Evolutionary conservation across 345 rosid genomes (phyloP).

Genomic region (Salix koriyanagi): DNA sequence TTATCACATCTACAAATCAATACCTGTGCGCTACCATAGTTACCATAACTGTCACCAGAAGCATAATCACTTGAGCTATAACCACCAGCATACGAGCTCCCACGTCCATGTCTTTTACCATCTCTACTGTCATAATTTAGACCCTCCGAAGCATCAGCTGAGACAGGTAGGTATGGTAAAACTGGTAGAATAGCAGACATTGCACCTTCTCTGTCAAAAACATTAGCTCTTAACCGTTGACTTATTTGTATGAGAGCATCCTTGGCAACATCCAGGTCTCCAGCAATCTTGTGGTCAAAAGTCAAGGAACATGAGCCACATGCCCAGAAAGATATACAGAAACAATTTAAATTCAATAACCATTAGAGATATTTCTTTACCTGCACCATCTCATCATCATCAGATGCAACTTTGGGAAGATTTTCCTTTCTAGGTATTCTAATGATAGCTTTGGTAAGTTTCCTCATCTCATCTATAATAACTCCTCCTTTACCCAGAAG

Average conservation of each 20-base stretch:
- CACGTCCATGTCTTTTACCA: constrained; percentile 67
- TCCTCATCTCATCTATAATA: constrained; percentile 88
- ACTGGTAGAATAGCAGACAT: constrained; percentile 75
- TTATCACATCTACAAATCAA: not conserved
- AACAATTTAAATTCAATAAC: not conserved
- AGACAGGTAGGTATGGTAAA: constrained; percentile 77
- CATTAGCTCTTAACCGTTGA: constrained; percentile 75
- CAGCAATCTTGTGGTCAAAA: constrained; percentile 57
- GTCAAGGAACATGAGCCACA: not conserved
- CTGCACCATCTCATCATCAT: constrained; percentile 98
- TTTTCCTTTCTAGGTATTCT: constrained; percentile 81
- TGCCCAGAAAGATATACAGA: not conserved
- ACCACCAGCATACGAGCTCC: constrained; percentile 65
- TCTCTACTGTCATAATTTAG: constrained; percentile 64
- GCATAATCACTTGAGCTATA: constrained; percentile 65
- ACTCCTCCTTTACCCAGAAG: constrained; percentile 92
- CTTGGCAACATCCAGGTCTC: constrained; percentile 92
- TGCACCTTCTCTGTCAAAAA: constrained; percentile 86
- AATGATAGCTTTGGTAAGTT: constrained; percentile 81
- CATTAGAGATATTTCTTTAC: constrained; percentile 32
- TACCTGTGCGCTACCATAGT: constrained; percentile 76
- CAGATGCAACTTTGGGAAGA: constrained; percentile 82
- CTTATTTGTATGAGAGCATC: constrained; percentile 86
- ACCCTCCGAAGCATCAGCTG: constrained; percentile 56
- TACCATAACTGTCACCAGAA: constrained; percentile 58